Base-by-base conservation (phyloP, 202 grass and related monocot species). In the Zizania palustris region DNA sequence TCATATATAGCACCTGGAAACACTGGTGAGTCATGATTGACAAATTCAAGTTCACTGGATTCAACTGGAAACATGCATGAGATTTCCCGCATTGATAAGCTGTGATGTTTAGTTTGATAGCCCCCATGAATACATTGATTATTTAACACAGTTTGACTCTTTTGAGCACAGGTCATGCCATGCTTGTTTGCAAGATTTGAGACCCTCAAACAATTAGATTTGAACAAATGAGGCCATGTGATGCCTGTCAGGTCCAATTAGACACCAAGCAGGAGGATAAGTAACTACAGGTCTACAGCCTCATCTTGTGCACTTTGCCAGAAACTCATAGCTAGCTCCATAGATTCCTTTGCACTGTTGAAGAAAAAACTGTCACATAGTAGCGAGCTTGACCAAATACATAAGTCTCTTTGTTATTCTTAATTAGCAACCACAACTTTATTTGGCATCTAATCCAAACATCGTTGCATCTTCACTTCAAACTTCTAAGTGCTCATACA, bases 121-220 rank as follows among this genome's bases (percentile, higher is more conserved):
- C 50, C 74, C 81, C 81, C 9, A 69, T 37, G 64, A 38, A 58
- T 45, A 48, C 41, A 60, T 46, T 65, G 60, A 67, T 55, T 62
- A 67, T 55, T 62, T 73, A 62, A 48, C 61, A 48, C 71, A 82
- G 70, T 57, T 78, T 74, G 74, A 40, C 65, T 40, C 57, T 58
- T 18, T 63, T 57, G 75, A 72, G 75, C 57, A 46, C 75, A 79
- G 53, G 80, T 69, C 66, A 48, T 67, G 70, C 56, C 76, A 69
- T 84, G 75, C 76, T 69, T 84, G 75, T 69, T 77, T 41, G 33
- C 85, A 49, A 88, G 80, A 88, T 84, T 88, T 84, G 69, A 56
- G 28, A 36, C 55, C 70, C 67, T 80, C 63, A 80, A 88, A 88
- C 70, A 84, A 88, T 16, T 42, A 45, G 86, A 84, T 88, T 84